Evolutionary conservation across 306 rosid genomes (phyloP), one percentile per base, ranked within the genome.

Genomic region (Erythrophleum fordii): DNA sequence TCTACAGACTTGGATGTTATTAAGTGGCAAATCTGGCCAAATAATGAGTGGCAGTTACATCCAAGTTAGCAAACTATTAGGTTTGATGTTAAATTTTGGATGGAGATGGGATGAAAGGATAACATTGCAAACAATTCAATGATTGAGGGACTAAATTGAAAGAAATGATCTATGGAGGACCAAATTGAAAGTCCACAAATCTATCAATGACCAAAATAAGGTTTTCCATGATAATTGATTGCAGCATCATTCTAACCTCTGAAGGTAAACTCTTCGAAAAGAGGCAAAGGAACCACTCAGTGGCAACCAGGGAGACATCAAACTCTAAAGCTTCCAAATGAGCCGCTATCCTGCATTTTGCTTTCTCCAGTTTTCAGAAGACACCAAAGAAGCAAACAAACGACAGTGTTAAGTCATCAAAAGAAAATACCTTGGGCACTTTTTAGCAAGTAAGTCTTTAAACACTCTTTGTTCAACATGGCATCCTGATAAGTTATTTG

Each of bases 381-480:
- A 84, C 59, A 41, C 82, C 69, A 5, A 73, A 42, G 69, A 72
- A 44, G 73, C 45, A 81, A 81, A 68, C 37, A 41, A 61, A 42
- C 49, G 52, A 62, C 31, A 64, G 11, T 51, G 66, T 52, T 23
- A 71, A 66, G 49, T 69, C 56, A 66, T 42, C 65, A 66, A 65
- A 65, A 9, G 39, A 69, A 66, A 35, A 58, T 87, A 96, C 99
- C 99, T 93, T 17, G 98, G 97, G 81, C 98, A 93, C 88, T 90
- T 93, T 77, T 90, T 87, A 74, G 69, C 77, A 8, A 96, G 97
- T 71, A 93, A 88, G 78, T 96, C 99, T 89, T 90, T 86, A 82
- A 96, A 93, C 83, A 93, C 99, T 80, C 99, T 92, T 84, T 96
- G 99, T 82, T 96, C 99, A 48, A 96, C 99, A 83, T 96, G 99